These are phyloP conservation scores for Pleurotus sapidus DNA, from an alignment of 768 basidiomycete species.

Conservation along the genomic window DNA sequence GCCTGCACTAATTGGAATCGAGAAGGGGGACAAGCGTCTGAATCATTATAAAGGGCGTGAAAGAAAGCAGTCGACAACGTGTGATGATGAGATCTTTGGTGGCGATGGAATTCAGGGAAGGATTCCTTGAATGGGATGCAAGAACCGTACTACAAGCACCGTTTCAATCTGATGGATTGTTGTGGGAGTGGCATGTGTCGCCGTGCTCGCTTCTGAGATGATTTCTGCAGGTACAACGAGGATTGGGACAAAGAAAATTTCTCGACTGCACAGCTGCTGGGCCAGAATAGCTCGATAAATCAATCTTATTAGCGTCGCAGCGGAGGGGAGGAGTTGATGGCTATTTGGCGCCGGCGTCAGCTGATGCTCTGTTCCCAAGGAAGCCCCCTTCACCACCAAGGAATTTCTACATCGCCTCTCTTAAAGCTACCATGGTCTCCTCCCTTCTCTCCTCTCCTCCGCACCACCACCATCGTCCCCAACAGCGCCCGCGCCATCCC, in stretches of 20 bases:
- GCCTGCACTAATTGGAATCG: too few species aligned
- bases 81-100: background rate
- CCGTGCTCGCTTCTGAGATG: background rate
- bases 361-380: slow-evolving; percentile 8
- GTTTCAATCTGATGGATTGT: background rate
- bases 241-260: too few species aligned
- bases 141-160: background rate
- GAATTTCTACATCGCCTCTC: slow-evolving; percentile 8
- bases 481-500: slow-evolving; percentile 2
- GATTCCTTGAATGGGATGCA: background rate
- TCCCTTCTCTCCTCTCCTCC: background rate
- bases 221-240: background rate
- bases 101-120: background rate
- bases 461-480: slow-evolving; percentile 4
- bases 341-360: slow-evolving; percentile 5
- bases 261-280: background rate
- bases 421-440: slow-evolving; percentile 2
- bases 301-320: background rate
- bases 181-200: too few species aligned
- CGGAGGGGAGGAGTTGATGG: background rate
- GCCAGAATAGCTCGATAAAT: background rate
- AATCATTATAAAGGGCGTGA: too few species aligned
- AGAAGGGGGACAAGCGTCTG: too few species aligned
- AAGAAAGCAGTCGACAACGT: too few species aligned
- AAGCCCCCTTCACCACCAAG: slow-evolving; percentile 4